Conservation (phyloP, 75 land plant genomes). For the Cupressus sempervirens region DNA sequence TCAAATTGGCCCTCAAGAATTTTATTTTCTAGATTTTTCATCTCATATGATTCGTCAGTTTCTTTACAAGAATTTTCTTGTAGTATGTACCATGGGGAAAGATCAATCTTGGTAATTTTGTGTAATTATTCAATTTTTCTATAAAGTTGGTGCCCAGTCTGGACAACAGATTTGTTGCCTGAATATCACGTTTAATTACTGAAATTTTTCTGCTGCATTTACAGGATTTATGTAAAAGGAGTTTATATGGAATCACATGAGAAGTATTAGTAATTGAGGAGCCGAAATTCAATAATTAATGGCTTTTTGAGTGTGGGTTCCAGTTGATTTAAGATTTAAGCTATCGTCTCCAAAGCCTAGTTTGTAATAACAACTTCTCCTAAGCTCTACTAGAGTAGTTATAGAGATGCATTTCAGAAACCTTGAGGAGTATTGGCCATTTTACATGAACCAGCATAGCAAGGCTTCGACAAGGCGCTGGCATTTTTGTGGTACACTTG, state of each 20-base stretch:
- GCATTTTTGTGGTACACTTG: constrained; percentile 78
- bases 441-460: constrained; percentile 87
- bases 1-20: neutral
- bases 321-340: neutral
- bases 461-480: constrained; percentile 82
- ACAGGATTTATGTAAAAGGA: neutral
- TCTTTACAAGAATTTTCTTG: neutral
- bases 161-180: neutral
- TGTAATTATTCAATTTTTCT: neutral
- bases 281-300: neutral
- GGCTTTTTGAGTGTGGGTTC: constrained; percentile 4
- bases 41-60: neutral
- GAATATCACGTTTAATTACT: neutral
- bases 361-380: neutral
- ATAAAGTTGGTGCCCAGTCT: neutral
- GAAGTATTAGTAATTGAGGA: neutral
- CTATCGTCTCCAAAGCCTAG: neutral
- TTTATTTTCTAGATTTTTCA: neutral
- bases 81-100: neutral
- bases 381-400: neutral
- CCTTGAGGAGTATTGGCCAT: constrained; percentile 89
- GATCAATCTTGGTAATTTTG: neutral
- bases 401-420: constrained; percentile 75
- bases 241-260: neutral
- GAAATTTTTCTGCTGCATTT: neutral